Base-by-base conservation (phyloP, 2,329 filamentous ascomycete genomes). In the Coleophoma crateriformis region DNA sequence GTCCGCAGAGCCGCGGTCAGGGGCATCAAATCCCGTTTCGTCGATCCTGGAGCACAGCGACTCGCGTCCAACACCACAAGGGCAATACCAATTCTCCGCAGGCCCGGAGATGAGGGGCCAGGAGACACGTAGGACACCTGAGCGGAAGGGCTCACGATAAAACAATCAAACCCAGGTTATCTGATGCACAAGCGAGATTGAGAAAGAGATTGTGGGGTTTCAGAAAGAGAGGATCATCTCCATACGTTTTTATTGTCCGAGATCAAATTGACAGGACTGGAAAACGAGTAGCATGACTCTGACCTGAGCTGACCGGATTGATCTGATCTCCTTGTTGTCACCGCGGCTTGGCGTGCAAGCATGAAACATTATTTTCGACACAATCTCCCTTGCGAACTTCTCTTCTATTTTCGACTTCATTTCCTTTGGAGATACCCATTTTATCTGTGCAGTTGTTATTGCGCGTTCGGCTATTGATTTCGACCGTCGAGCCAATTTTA, bases 131-230 rank as follows among this genome's bases (percentile, higher is more conserved):
- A 50, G 48, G 41, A 57, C 59, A 37, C 57, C 59, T 33, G 59
- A 61, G 48, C 50, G 52, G 42, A 53, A 58, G 43, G 52, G 46
- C 47, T 54, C 51, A 49, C 49, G 59, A 53, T 47, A 54, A 49
- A 45, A 52, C 39, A 22, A 41, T 19, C 19, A 41, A 41, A 22
- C 14, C 22, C 22, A 20, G 13, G 39, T 44, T 22, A 22, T 44
- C 41, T 44, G n/a, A 20, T 44, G 41, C 27, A 27, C 49, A 63
- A 62, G 57, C 59, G 60, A 62, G 60, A 62, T 61, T 57, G 58
- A 17, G 50, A 48, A 56, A 44, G 61, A 63, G 58, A 64, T 62
- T 64, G 54, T 52, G 37, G 49, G 45, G 58, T 61, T 60, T 64
- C 57, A 61, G 49, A 55, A 49, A 57, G 46, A 55, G 51, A 44